Base-by-base conservation (phyloP, 805 yeast genomes). In the Saccharomycopsis schoenii region DNA sequence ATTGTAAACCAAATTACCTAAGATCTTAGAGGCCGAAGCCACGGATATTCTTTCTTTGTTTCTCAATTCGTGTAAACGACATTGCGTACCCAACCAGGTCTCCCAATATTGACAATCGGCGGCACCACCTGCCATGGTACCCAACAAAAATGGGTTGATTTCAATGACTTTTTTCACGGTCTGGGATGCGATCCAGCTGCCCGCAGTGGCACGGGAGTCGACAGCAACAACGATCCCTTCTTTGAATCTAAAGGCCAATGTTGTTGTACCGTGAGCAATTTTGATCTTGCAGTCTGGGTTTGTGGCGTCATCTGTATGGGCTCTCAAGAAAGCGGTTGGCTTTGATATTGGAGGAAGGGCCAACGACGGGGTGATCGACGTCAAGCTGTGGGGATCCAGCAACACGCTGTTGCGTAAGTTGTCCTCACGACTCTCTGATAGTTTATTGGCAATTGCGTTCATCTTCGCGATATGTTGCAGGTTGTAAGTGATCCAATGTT, bases 31-130 rank as follows among this genome's bases (percentile, higher is more conserved):
- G 10, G 99, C 98, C 11, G 98, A 97, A 39, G 97, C 94, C 43
- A 93, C 98, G 4, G 94, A 84, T 66, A 94, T 94, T 68, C 99
- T 83, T 75, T 91, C 93, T 75, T 93, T 92, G 73, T 93, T 94
- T 71, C 97, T 83, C 69, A 94, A 80, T 74, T 94, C 99, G 73
- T 92, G 96, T 69, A 94, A 76, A 70, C 99, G 80, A 77, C 98
- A 93, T 76, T 94, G 97, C 17, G 96, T 79, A 65, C 99, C 99
- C 63, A 94, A 81, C 98, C 98, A 94, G 42, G 97, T 89, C 76
- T 94, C 98, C 99, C 99, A 94, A 75, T 80, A 94, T 74, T 94
- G 99, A 80, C 99, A 94, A 76, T 94, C 99, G 39, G 98, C 98
- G 57, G 99, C 99, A 78, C 98, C 98, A 76, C 99, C 99, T 40